Base-by-base conservation (phyloP, 306 rosid species). In the Cucumis sativus region DNA sequence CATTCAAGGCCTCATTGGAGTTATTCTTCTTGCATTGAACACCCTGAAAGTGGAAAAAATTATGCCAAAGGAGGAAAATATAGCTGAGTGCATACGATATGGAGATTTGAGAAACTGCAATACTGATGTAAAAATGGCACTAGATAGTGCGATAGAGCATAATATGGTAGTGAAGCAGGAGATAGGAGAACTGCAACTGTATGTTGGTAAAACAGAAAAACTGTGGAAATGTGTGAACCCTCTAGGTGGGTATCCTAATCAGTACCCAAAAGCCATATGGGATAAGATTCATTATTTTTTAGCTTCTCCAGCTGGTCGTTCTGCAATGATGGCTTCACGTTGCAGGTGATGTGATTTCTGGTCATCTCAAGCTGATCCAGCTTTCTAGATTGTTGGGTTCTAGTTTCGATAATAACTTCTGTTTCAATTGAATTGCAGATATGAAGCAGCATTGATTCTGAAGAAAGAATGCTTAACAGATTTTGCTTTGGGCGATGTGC, bases 221-320 rank as follows among this genome's bases (percentile, higher is more conserved):
- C 62, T 90, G 61, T 94, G 96, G 94, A 81, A 84, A 60, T 94
- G 96, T 81, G 93, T 94, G 69, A 91, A 91, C 55, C 83, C 67
- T 78, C 7, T 78, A 45, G 83, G 85, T 39, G 91, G 94, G 43
- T 64, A 72, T 78, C 83, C 86, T 67, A 82, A 43, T 79, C 85
- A 83, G 47, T 78, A 83, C 54, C 62, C 86, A 28, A 80, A 89
- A 76, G 66, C 84, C 56, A 85, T 62, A 56, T 94, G 93, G 97
- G 84, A 84, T 76, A 51, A 72, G 65, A 74, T 90, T 60, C 80
- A 82, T 77, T 79, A 88, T 20, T 94, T 88, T 81, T 79, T 94
- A 47, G 69, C 83, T 78, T 84, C 94, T 33, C 63, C 93, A 2
- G 39, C 82, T 56, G 98, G 97, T 62, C 85, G 86, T 17, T 83